These are phyloP conservation scores for Coniella lustricola DNA, from an alignment of 2,329 filamentous ascomycete species.

Conservation along the genomic window DNA sequence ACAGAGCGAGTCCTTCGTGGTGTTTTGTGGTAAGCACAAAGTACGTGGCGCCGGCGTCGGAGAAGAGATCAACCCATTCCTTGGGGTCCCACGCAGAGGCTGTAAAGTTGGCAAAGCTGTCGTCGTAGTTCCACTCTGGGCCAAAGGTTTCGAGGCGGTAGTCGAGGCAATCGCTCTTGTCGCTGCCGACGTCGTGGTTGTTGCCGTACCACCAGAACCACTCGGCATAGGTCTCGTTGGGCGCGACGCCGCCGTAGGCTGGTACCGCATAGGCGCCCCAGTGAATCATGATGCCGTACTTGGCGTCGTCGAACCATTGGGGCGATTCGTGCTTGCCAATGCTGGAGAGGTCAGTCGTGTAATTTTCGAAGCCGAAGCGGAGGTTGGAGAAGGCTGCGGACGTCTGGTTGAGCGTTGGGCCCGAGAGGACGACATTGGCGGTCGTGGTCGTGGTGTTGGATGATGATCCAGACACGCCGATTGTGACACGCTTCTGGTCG, in stretches of 20 bases:
- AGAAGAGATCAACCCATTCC: slow-evolving; percentile 46
- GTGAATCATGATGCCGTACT: slow-evolving; percentile 16
- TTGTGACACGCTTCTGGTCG: slow-evolving; percentile 33
- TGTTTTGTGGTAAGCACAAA: slow-evolving; percentile 42
- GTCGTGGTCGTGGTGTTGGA: slow-evolving; percentile 22
- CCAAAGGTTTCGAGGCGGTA: slow-evolving; percentile 46
- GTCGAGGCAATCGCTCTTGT: slow-evolving; percentile 36
- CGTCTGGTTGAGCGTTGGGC: slow-evolving; percentile 15
- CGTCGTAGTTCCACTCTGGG: slow-evolving; percentile 45
- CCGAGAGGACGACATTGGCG: slow-evolving; percentile 19
- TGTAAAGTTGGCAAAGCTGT: slow-evolving; percentile 48
- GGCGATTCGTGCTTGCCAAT: slow-evolving; percentile 27
- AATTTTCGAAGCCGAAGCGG: slow-evolving; percentile 30
- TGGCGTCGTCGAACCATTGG: slow-evolving; percentile 15
- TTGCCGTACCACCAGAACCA: slow-evolving; percentile 42
- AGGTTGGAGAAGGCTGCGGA: slow-evolving; percentile 18
- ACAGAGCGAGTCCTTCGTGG: slow-evolving; percentile 40
- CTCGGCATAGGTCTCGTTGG: slow-evolving; percentile 16
- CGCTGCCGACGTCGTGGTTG: slow-evolving; percentile 31
- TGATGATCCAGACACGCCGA: slow-evolving; percentile 27
- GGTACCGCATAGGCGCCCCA: slow-evolving; percentile 16
- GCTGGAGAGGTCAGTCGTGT: slow-evolving; percentile 27
- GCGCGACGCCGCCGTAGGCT: slow-evolving; percentile 12
- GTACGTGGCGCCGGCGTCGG: slow-evolving; percentile 43
- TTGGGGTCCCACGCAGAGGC: slow-evolving; percentile 42